Percentiles rank a stretch among this genome's conserved stretches.
These are phyloP conservation scores for Boletus edulis DNA, from an alignment of 768 basidiomycete genomes.

Conservation along the genomic window DNA sequence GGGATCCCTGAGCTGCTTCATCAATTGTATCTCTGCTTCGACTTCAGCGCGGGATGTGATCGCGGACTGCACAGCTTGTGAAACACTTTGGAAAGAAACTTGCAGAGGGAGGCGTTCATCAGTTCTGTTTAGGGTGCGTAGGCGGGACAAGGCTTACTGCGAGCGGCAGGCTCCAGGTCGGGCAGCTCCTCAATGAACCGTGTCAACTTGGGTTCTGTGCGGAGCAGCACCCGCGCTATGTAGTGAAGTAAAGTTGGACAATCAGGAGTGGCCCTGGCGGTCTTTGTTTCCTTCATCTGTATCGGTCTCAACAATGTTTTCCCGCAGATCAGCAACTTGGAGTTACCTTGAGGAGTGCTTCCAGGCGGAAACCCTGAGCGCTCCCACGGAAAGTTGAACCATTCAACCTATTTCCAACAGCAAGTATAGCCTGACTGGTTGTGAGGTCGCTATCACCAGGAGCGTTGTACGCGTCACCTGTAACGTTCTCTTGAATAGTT, in stretches of 20 bases:
- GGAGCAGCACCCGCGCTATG: conserved; percentile 70
- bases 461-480: conserved; percentile 40
- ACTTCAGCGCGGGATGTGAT: conserved; percentile 56
- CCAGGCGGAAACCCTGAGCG: conserved; percentile 82
- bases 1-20: conserved; percentile 32
- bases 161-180: conserved; percentile 77
- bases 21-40: conserved; percentile 49
- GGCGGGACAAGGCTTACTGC: conserved; percentile 45
- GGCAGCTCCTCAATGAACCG: conserved; percentile 80
- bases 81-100: conserved; percentile 75
- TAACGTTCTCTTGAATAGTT: conserved; percentile 65
- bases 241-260: conserved; percentile 94
- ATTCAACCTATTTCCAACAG: conserved; percentile 82
- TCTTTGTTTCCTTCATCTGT: conserved; percentile 83
- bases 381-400: conserved; percentile 78
- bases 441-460: not conserved
- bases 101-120: not conserved
- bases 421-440: conserved; percentile 56
- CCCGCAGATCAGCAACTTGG: not conserved
- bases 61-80: conserved; percentile 58
- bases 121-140: not conserved
- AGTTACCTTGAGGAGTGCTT: conserved; percentile 76
- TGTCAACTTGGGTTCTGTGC: conserved; percentile 61
- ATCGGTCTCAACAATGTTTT: not conserved
- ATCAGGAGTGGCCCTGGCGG: conserved; percentile 58